Evolutionary conservation across 129 eudicot species (phyloP).

Genomic region (Artemisia annua): DNA sequence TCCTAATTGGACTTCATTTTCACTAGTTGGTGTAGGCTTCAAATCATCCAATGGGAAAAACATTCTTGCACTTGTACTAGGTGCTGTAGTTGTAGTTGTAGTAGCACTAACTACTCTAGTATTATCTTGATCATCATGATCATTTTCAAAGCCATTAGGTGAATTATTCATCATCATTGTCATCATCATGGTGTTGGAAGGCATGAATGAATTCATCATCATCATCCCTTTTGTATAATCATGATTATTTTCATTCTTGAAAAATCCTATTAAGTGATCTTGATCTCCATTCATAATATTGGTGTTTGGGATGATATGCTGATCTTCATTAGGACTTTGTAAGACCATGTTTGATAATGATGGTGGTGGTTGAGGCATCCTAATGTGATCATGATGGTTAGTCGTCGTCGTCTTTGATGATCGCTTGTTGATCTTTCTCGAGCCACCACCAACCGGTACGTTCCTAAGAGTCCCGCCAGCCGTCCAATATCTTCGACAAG

Average conservation of each 20-base stretch:
- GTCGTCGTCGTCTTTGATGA: slow-evolving; percentile 8
- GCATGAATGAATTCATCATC: slow-evolving; percentile 5
- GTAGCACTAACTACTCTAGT: neutral
- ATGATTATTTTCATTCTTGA: neutral
- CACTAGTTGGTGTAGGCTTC: slow-evolving; percentile 2
- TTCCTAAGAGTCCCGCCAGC: slow-evolving; percentile 74
- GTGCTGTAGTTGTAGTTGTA: neutral
- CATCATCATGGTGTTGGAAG: slow-evolving; percentile 4
- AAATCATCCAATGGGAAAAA: slow-evolving; percentile 3
- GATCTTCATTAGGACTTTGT: neutral
- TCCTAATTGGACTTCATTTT: neutral
- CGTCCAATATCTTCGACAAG: slow-evolving; percentile 82
- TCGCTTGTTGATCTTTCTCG: slow-evolving; percentile 64
- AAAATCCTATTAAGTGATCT: neutral
- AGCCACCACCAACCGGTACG: slow-evolving; percentile 80
- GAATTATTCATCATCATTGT: neutral
- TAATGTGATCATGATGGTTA: neutral
- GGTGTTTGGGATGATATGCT: neutral
- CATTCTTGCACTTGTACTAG: neutral
- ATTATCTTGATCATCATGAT: neutral
- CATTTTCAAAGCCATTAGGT: neutral
- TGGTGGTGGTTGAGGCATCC: neutral
- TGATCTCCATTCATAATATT: neutral
- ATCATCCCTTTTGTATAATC: neutral
- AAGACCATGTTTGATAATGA: neutral